Evolutionary conservation across 805 yeast genomes (phyloP).

Genomic region (Candida bentonensis): DNA sequence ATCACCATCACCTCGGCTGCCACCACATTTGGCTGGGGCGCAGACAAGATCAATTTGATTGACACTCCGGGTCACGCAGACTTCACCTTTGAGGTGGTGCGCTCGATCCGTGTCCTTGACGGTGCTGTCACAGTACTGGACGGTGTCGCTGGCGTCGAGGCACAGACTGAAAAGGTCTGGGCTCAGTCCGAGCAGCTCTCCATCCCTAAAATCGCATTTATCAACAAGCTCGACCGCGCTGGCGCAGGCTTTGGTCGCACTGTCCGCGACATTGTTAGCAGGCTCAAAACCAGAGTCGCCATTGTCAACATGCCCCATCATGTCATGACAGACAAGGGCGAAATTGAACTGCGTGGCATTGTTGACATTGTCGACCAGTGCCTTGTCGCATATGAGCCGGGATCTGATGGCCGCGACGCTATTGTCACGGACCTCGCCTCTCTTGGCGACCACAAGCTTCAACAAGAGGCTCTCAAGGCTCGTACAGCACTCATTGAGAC

Average conservation of each 20-base stretch:
- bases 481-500: constrained; percentile 74
- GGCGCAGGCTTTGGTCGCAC: constrained; percentile 94
- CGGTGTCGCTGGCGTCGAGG: constrained; percentile 96
- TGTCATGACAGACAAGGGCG: constrained; percentile 22
- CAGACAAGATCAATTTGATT: constrained; percentile 64
- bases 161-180: constrained; percentile 97
- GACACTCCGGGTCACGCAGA: constrained; percentile 99
- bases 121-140: constrained; percentile 90
- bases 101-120: constrained; percentile 82
- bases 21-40: constrained; percentile 76
- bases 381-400: constrained; percentile 31
- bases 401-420: constrained; percentile 37
- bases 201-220: constrained; percentile 67
- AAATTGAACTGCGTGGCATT: constrained; percentile 46
- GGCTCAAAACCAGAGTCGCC: constrained; percentile 60
- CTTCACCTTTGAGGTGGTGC: constrained; percentile 84
- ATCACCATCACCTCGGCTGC: constrained; percentile 97
- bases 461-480: constrained; percentile 37
- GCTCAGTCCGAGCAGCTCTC: constrained; percentile 53
- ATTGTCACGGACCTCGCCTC: constrained; percentile 22
- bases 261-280: constrained; percentile 66
- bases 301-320: constrained; percentile 71
- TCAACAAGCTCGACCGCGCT: constrained; percentile 91
- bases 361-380: constrained; percentile 59
- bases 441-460: constrained; percentile 19